phyloP scores from a whole-genome alignment of 192 early-diverging fungal species.

The Coemansia sp. region DNA sequence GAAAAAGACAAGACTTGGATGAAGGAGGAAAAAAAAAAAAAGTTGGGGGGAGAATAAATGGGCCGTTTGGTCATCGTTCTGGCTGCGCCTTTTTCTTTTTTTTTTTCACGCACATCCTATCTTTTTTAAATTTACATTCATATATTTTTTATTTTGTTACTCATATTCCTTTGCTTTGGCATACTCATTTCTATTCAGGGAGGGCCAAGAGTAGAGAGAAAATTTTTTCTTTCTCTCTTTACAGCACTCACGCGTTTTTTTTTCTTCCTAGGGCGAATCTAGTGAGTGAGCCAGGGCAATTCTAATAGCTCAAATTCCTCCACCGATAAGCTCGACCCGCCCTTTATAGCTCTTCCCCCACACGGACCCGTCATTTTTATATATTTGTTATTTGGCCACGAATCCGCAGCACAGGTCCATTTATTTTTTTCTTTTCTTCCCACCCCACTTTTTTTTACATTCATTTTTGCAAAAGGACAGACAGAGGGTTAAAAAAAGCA shows the following conservation, averaged over 20 bases:
- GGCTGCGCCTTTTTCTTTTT: slow-evolving; percentile 42
- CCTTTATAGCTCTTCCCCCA: not conserved
- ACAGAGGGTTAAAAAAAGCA: not conserved
- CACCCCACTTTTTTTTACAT: slow-evolving; percentile 9
- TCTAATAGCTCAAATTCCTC: not conserved
- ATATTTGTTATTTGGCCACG: not conserved
- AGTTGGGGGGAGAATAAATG: slow-evolving; percentile 2
- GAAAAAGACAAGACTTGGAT: not conserved
- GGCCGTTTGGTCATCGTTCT: slow-evolving; percentile 5
- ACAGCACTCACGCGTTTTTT: not conserved
- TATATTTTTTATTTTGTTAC: not conserved
- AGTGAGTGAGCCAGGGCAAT: not conserved
- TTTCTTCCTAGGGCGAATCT: not conserved
- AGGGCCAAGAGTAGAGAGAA: not conserved
- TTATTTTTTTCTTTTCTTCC: not conserved
- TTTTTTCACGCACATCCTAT: slow-evolving; percentile 5
- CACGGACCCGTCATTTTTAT: not conserved
- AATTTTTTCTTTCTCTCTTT: not conserved
- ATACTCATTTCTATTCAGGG: not conserved
- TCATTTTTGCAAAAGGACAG: not conserved
- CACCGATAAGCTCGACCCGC: not conserved
- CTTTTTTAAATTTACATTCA: slow-evolving; percentile 2
- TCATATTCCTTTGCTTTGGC: not conserved
- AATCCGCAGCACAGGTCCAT: not conserved
- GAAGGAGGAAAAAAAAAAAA: slow-evolving; percentile 1